A percentile compares a stretch with the other conserved stretches of the same genome.
Evolutionary conservation across 148 eudicot species (phyloP).

Genomic region (Vaccinium myrtillus): DNA sequence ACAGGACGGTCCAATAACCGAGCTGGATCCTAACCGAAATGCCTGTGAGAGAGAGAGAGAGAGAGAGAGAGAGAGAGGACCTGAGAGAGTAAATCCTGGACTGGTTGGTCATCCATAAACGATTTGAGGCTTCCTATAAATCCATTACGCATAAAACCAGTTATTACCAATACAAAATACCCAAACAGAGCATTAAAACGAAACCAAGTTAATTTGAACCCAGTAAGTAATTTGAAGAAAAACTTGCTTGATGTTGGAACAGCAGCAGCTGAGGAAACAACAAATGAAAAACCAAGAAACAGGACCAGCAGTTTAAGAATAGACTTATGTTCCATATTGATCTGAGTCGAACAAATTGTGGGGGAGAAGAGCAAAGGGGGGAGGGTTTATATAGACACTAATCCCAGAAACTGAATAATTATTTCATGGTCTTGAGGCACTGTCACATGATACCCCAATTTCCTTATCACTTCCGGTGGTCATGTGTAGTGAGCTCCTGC

Average conservation of each 20-base stretch:
- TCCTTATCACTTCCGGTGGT: too few species aligned
- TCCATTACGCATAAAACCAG: neutral
- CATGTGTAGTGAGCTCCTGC: too few species aligned
- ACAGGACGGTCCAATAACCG: too few species aligned
- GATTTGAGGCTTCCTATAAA: conserved; percentile 24
- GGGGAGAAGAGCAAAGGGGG: neutral
- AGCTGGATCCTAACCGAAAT: too few species aligned
- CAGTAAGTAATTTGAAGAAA: neutral
- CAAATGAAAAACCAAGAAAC: conserved; percentile 18
- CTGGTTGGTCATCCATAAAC: neutral
- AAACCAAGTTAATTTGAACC: neutral
- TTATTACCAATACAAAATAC: neutral
- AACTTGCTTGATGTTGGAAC: conserved; percentile 26
- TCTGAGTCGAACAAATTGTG: neutral
- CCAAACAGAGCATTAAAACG: neutral
- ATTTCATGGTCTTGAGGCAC: too few species aligned
- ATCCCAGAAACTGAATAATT: too few species aligned
- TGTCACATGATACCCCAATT: too few species aligned
- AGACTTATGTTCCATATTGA: conserved; percentile 1
- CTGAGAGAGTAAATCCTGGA: conserved; percentile 16
- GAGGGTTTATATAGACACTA: neutral
- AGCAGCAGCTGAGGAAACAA: conserved; percentile 21
- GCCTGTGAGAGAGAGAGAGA: neutral
- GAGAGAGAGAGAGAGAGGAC: conserved; percentile 9
- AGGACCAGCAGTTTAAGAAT: conserved; percentile 12